Percentiles rank a stretch among this genome's conserved stretches.
These are phyloP conservation scores for Eimeria falciformis DNA, from an alignment of 169 alveolate species.

Conservation along the genomic window DNA sequence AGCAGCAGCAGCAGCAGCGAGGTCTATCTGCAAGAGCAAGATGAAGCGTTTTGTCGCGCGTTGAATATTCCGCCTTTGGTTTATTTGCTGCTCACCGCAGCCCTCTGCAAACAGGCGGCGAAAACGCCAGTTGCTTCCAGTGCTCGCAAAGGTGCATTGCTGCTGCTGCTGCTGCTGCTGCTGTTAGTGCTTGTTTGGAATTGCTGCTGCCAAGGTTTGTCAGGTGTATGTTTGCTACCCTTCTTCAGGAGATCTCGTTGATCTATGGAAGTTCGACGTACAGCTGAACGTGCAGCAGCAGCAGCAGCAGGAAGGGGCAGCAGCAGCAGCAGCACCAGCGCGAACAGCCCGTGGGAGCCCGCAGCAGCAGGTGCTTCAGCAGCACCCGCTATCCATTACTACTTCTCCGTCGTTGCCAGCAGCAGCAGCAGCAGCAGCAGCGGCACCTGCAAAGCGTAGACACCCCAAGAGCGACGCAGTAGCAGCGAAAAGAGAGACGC, in stretches of 20 bases:
- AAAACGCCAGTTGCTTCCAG: neutral
- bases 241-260: neutral
- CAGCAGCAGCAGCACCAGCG: slow-evolving; percentile 1
- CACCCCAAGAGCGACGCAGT: slow-evolving; percentile 13
- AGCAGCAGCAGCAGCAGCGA: neutral
- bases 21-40: neutral
- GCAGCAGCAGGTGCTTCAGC: neutral
- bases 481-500: slow-evolving; percentile 29
- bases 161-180: neutral
- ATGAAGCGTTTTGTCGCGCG: neutral
- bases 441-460: neutral
- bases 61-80: neutral
- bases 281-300: slow-evolving; percentile 1
- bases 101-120: neutral
- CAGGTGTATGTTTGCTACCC: neutral
- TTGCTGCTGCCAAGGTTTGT: neutral
- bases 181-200: neutral
- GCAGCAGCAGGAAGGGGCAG: slow-evolving; percentile 26
- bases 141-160: neutral
- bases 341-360: neutral
- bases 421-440: slow-evolving; percentile 27
- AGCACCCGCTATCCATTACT: neutral
- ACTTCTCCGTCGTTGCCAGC: neutral
- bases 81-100: neutral
- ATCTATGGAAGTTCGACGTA: neutral